phyloP scores from a whole-genome alignment of 176 grass and related monocot genomes.

The Oryza officinalis region DNA sequence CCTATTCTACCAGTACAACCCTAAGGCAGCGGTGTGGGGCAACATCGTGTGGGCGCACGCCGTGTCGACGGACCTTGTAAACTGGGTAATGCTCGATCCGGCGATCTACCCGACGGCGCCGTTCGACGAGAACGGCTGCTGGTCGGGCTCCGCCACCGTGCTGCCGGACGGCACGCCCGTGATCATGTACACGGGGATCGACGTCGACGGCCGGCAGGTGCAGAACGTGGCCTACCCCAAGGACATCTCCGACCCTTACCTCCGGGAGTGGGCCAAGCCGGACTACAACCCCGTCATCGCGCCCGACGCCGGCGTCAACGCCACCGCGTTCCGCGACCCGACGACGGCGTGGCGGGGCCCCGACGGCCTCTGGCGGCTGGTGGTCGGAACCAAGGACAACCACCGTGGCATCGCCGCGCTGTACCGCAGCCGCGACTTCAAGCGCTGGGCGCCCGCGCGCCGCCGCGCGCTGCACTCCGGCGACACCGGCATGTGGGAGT shows the following conservation, averaged over 20 bases:
- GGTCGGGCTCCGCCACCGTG: slow-evolving; percentile 71
- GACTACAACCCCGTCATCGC: slow-evolving; percentile 78
- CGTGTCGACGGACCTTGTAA: slow-evolving; percentile 61
- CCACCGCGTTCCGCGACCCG: slow-evolving; percentile 63
- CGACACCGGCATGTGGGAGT: slow-evolving; percentile 92
- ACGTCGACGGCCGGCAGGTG: slow-evolving; percentile 38
- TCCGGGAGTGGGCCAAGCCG: slow-evolving; percentile 71
- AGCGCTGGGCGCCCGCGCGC: slow-evolving; percentile 20
- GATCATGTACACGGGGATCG: slow-evolving; percentile 75
- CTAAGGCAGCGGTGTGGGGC: slow-evolving; percentile 57
- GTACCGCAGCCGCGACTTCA: slow-evolving; percentile 64
- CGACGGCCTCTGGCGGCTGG: slow-evolving; percentile 57
- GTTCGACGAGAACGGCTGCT: slow-evolving; percentile 69
- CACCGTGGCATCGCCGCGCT: slow-evolving; percentile 40
- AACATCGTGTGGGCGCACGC: slow-evolving; percentile 75
- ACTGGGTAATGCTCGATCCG: slow-evolving; percentile 60
- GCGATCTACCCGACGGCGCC: slow-evolving; percentile 60
- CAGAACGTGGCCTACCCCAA: slow-evolving; percentile 76
- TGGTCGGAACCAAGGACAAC: slow-evolving; percentile 51
- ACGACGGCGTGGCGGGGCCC: slow-evolving; percentile 65
- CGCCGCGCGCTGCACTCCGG: slow-evolving; percentile 39
- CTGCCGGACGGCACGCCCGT: slow-evolving; percentile 48
- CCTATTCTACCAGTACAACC: slow-evolving; percentile 81
- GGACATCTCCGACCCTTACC: slow-evolving; percentile 63
- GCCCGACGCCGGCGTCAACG: slow-evolving; percentile 28